phyloP scores from a whole-genome alignment of 768 basidiomycete genomes.

The Agrocybe pediades region DNA sequence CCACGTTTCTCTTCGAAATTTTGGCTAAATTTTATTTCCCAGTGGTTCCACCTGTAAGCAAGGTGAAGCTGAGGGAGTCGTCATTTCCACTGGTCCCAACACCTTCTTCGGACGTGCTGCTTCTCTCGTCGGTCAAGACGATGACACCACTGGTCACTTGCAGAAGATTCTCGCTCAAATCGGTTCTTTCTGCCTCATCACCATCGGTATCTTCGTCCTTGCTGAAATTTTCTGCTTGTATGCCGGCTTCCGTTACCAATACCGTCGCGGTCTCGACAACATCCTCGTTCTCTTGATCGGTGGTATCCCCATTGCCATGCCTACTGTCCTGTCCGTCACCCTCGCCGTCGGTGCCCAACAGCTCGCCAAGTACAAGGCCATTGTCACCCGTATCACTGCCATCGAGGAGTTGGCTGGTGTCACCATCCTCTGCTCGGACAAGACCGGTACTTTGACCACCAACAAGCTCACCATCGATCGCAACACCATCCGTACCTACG shows the following conservation, averaged over 20 bases:
- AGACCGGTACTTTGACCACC: constrained; percentile 97
- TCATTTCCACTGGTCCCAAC: constrained; percentile 97
- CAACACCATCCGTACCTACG: constrained; percentile 89
- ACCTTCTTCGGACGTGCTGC: constrained; percentile 99
- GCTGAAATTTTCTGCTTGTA: constrained; percentile 95
- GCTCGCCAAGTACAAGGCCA: constrained; percentile 98
- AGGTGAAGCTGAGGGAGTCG: constrained; percentile 98
- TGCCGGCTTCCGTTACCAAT: constrained; percentile 85
- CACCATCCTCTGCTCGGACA: constrained; percentile 98
- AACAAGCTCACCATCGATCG: constrained; percentile 99
- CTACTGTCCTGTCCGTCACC: constrained; percentile 96
- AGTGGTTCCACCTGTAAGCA: constrained; percentile 98
- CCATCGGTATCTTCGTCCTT: constrained; percentile 94
- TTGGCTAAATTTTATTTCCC: constrained; percentile 10
- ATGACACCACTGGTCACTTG: constrained; percentile 97
- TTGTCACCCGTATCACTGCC: constrained; percentile 98
- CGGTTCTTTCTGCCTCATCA: constrained; percentile 95
- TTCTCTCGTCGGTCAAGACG: constrained; percentile 95
- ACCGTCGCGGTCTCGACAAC: constrained; percentile 95
- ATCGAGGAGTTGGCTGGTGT: constrained; percentile 99
- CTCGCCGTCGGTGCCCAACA: constrained; percentile 99
- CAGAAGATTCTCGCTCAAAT: constrained; percentile 99
- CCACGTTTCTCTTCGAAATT: constrained; percentile 5
- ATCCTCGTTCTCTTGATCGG: constrained; percentile 99
- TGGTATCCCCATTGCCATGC: constrained; percentile 99